Evolutionary conservation across 495 filamentous ascomycete species (phyloP).

Genomic region (Lepidopterella palustris): DNA sequence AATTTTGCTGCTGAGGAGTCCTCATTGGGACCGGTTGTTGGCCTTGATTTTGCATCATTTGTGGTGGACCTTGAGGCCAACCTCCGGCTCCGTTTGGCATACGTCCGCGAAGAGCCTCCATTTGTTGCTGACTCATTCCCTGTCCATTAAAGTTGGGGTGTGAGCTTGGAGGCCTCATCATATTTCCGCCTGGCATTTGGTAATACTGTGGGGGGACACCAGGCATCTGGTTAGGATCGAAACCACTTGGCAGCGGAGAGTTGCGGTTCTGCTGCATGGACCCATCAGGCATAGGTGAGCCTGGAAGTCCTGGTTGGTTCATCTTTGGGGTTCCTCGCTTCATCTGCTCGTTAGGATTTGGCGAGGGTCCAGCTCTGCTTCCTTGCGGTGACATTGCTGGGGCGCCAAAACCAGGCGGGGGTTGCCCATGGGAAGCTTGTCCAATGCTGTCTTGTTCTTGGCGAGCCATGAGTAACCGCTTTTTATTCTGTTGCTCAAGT

Average conservation of each 20-base stretch:
- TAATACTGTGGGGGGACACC: slow-evolving; percentile 38
- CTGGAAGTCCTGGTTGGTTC: slow-evolving; percentile 62
- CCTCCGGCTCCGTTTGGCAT: slow-evolving; percentile 41
- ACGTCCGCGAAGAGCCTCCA: slow-evolving; percentile 36
- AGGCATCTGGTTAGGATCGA: slow-evolving; percentile 61
- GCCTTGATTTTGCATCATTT: slow-evolving; percentile 28
- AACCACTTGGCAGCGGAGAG: slow-evolving; percentile 75
- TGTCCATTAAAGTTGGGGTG: slow-evolving; percentile 64
- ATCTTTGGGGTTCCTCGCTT: slow-evolving; percentile 89
- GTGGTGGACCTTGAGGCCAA: slow-evolving; percentile 32
- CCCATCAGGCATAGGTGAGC: slow-evolving; percentile 76
- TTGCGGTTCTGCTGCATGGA: slow-evolving; percentile 64
- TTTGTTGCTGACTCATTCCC: slow-evolving; percentile 38
- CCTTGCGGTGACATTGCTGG: slow-evolving; percentile 77
- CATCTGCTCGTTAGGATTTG: slow-evolving; percentile 82
- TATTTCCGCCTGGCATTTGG: slow-evolving; percentile 41
- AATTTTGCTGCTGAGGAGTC: slow-evolving; percentile 64
- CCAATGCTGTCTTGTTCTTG: slow-evolving; percentile 82
- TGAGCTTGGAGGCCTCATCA: slow-evolving; percentile 78
- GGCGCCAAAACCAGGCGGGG: slow-evolving; percentile 46
- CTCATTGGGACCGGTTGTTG: slow-evolving; percentile 54
- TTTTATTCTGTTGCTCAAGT: slow-evolving; percentile 98
- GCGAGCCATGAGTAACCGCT: slow-evolving; percentile 90
- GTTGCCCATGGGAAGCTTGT: slow-evolving; percentile 18
- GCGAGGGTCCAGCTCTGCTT: slow-evolving; percentile 73